Evolutionary conservation across 345 rosid genomes (phyloP).

Genomic region (Lepidium africanum): DNA sequence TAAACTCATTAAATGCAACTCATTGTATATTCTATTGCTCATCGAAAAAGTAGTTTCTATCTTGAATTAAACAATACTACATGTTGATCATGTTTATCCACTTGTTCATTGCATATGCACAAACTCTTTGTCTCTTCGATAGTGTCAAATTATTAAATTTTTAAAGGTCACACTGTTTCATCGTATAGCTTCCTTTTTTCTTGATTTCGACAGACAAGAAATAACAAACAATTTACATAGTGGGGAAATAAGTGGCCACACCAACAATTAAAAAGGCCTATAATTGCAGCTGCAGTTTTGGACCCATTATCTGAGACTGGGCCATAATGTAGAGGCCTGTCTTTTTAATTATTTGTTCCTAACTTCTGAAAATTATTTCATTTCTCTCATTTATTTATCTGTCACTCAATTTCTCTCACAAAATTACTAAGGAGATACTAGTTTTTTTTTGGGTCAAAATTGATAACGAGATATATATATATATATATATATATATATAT

Average conservation of each 20-base stretch:
- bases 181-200: background rate
- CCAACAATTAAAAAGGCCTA: background rate
- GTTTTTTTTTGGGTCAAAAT: too few relatives aligned
- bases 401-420: too few relatives aligned
- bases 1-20: too few relatives aligned
- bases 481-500: too few relatives aligned
- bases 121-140: background rate
- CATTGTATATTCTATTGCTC: too few relatives aligned
- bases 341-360: background rate
- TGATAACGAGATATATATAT: too few relatives aligned
- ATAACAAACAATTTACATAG: background rate
- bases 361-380: too few relatives aligned
- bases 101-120: slow-evolving; percentile 3
- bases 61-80: too few relatives aligned
- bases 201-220: slow-evolving; percentile 12
- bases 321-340: background rate
- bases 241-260: too few relatives aligned
- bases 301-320: background rate
- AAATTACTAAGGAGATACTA: too few relatives aligned
- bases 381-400: too few relatives aligned
- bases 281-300: background rate
- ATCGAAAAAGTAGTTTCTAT: too few relatives aligned
- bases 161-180: slow-evolving; percentile 1
- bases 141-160: slow-evolving; percentile 15
- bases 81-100: slow-evolving; percentile 7